Evolutionary conservation across 2,329 filamentous ascomycete genomes (phyloP).

Genomic region (Calonectria leucothoes): DNA sequence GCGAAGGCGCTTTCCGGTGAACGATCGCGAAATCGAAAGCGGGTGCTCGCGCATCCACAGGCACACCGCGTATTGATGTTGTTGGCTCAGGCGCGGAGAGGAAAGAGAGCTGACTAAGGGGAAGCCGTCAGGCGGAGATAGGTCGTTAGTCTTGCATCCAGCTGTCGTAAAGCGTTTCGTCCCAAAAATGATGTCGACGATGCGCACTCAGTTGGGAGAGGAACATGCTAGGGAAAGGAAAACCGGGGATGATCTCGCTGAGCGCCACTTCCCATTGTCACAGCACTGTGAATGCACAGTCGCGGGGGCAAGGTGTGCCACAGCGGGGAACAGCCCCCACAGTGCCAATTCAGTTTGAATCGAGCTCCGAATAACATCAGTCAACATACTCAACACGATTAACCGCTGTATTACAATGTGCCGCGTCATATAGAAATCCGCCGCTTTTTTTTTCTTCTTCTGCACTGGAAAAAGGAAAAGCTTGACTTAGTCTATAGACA

Average conservation of each 20-base stretch:
- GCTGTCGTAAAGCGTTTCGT: not conserved
- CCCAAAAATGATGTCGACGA: constrained; percentile 33
- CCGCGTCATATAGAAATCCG: constrained; percentile 38
- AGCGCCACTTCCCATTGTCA: constrained; percentile 6
- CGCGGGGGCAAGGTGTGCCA: not conserved
- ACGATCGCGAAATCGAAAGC: not conserved
- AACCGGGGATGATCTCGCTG: constrained; percentile 31
- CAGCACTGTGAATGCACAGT: constrained; percentile 26
- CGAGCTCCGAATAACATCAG: constrained; percentile 10
- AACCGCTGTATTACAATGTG: constrained; percentile 42
- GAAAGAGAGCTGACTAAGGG: constrained; percentile 18
- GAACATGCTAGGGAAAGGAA: not conserved
- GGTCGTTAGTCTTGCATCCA: constrained; percentile 37
- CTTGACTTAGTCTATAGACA: constrained; percentile 31
- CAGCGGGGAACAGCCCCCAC: constrained; percentile 12
- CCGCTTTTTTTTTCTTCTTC: constrained; percentile 31
- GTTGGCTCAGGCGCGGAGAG: not conserved
- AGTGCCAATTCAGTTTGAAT: constrained; percentile 18
- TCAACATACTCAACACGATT: constrained; percentile 39
- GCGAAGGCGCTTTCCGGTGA: not conserved
- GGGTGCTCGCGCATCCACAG: not conserved
- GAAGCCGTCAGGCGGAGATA: constrained; percentile 28
- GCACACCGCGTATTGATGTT: constrained; percentile 12
- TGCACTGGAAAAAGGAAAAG: constrained; percentile 49
- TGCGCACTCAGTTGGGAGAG: constrained; percentile 21